phyloP scores from a whole-genome alignment of 2,329 filamentous ascomycete species.

The Fusarium protoensiforme region DNA sequence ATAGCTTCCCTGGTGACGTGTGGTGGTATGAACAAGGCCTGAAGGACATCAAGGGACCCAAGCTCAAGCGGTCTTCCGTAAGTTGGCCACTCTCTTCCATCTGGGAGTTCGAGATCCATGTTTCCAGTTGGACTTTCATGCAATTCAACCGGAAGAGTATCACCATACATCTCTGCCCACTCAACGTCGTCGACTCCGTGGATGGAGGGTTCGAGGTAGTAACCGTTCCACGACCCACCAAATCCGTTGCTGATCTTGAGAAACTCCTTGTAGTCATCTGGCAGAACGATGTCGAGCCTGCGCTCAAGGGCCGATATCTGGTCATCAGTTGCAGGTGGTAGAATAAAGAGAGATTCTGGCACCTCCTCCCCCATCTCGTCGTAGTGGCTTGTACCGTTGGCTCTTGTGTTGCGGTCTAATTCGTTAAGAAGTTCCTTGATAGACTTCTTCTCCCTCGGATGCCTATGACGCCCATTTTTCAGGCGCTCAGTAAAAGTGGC shows the following conservation, averaged over 20 bases:
- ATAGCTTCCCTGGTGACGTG: conserved; percentile 5
- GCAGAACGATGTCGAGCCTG: conserved; percentile 4
- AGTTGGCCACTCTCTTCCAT: conserved; percentile 18
- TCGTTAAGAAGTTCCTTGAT: conserved; percentile 14
- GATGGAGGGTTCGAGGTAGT: conserved; percentile 10
- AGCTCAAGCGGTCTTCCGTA: conserved; percentile 11
- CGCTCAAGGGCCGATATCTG: conserved; percentile 23
- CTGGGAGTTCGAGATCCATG: background rate
- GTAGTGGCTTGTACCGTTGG: background rate
- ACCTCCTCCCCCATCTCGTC: background rate
- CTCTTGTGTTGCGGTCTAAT: conserved; percentile 24
- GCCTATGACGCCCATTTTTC: conserved; percentile 9
- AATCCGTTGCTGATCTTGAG: conserved; percentile 34
- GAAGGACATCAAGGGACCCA: conserved; percentile 13
- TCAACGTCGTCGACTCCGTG: conserved; percentile 16
- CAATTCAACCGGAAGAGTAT: background rate
- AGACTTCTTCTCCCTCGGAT: conserved; percentile 5
- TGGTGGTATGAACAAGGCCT: conserved; percentile 11
- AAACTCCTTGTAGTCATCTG: conserved; percentile 35
- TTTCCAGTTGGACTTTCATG: conserved; percentile 13
- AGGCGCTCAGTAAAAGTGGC: conserved; percentile 21
- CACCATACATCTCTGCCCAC: conserved; percentile 4
- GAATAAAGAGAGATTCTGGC: conserved; percentile 27
- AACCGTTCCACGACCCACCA: conserved; percentile 33
- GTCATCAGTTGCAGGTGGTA: conserved; percentile 26